Percentiles rank a stretch among this genome's conserved stretches.
Evolutionary conservation across 2,329 filamentous ascomycete species (phyloP).

Genomic region (Scopulariopsis brevicaulis): DNA sequence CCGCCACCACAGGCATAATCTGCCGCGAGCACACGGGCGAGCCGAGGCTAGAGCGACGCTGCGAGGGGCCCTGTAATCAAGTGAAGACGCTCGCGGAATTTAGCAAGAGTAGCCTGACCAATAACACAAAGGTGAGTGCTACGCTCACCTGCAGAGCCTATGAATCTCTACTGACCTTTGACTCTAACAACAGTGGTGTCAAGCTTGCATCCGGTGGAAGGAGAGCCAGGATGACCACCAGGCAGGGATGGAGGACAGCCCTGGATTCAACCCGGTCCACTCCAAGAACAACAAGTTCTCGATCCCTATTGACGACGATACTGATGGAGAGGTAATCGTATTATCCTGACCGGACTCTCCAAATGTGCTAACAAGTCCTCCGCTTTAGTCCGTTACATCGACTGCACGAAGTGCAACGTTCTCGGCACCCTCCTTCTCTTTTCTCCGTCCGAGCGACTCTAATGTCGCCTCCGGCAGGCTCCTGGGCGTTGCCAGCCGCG

Average conservation of each 20-base stretch:
- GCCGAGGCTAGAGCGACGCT: constrained; percentile 14
- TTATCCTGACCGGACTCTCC: background rate
- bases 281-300: background rate
- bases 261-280: background rate
- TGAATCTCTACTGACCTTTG: background rate
- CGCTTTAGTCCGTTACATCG: background rate
- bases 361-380: background rate
- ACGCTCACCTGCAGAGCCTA: background rate
- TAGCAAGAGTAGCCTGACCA: constrained; percentile 15
- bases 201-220: constrained; percentile 14
- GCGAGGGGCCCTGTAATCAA: constrained; percentile 17
- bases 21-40: constrained; percentile 20
- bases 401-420: background rate
- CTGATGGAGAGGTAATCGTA: background rate
- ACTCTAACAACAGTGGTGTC: constrained; percentile 17
- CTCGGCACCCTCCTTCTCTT: background rate
- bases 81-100: constrained; percentile 17
- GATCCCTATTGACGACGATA: background rate
- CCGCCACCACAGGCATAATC: constrained; percentile 21
- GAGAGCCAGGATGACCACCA: background rate
- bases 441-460: background rate
- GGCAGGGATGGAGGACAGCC: background rate
- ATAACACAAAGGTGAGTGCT: constrained; percentile 7
- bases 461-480: background rate
- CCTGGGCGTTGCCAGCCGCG: background rate